These are phyloP conservation scores for Wallacemonas sp. DNA, from an alignment of 208 protist genomes.

Conservation along the genomic window DNA sequence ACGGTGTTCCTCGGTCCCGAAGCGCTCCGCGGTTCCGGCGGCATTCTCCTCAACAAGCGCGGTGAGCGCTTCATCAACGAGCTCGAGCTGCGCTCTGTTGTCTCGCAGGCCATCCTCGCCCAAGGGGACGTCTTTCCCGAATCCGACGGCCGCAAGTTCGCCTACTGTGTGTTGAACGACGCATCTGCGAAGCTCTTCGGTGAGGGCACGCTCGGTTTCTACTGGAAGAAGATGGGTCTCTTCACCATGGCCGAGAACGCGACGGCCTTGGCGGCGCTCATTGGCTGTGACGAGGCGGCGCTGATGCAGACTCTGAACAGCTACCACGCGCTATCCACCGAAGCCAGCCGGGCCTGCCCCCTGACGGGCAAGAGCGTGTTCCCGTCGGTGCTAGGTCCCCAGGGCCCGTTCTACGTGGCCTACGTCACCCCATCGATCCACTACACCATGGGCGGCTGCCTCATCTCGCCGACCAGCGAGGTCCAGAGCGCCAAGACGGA, in stretches of 20 bases:
- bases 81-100: constrained; percentile 93
- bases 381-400: constrained; percentile 56
- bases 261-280: constrained; percentile 58
- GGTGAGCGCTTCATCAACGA: constrained; percentile 96
- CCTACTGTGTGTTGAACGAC: constrained; percentile 86
- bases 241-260: constrained; percentile 52
- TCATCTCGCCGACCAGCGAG: constrained; percentile 82
- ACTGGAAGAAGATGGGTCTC: constrained; percentile 75
- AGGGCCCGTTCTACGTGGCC: constrained; percentile 82
- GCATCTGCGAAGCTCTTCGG: constrained; percentile 78
- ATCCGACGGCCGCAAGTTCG: constrained; percentile 59
- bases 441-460: constrained; percentile 97
- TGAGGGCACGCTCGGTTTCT: constrained; percentile 77
- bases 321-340: constrained; percentile 54
- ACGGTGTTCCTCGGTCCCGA: constrained; percentile 96
- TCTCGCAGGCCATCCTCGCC: constrained; percentile 89
- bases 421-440: constrained; percentile 95
- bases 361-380: constrained; percentile 85
- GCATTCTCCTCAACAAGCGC: constrained; percentile 91
- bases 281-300: constrained; percentile 47
- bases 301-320: constrained; percentile 47
- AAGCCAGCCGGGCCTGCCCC: constrained; percentile 34
- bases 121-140: constrained; percentile 67
- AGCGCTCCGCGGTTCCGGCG: constrained; percentile 94
- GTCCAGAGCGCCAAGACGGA: constrained; percentile 64